Evolutionary conservation across 768 basidiomycete genomes (phyloP), one percentile per base, ranked within the genome.

Genomic region (Glaciozyma martinii): DNA sequence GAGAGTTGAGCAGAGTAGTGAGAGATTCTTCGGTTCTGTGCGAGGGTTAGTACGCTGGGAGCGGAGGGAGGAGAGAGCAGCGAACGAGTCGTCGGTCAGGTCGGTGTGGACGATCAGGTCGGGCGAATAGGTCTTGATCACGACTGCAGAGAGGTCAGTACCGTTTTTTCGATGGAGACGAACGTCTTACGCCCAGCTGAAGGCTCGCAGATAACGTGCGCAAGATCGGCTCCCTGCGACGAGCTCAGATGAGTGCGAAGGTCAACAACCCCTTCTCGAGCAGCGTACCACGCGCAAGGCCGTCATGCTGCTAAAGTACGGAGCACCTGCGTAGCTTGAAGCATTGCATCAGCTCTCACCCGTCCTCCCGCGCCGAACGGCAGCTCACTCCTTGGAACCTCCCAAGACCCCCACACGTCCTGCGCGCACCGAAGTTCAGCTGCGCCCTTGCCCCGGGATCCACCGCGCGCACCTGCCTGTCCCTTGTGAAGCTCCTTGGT

Each of bases 131-230:
- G 89, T 87, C 78, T 99, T 99, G 80, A 99, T 99, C 53, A 91
- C 87, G 7, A 82, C 82, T 32, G 56, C 3, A 18, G 21, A 30
- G 7, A 23, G 5, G 2, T 32, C 10, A 12, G 9, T 10, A 10
- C 1, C 27, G 29, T 42, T 27, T 5, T 13, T 3, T 18, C n/a
- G 25, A 19, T 25, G 3, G 12, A 27, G 25, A 12, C 16, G 16
- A 21, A 30, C 9, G 6, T 61, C 69, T 55, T n/a, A 67, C 69
- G 62, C 19, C 91, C 90, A 9, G 95, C 94, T 0, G 84, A 85
- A 0, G 94, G 94, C 9, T 93, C 86, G 78, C 95, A 99, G 61
- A 98, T 94, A 64, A 98, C 90, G 80, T 98, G 95, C 29, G 93
- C 92, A 27, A 97, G 81, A 76, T 98, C 94, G 56, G 87, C 89